A percentile compares a stretch with the other conserved stretches of the same genome.
phyloP scores from a whole-genome alignment of 305 asterid genomes.

The Ilex paraguariensis region DNA sequence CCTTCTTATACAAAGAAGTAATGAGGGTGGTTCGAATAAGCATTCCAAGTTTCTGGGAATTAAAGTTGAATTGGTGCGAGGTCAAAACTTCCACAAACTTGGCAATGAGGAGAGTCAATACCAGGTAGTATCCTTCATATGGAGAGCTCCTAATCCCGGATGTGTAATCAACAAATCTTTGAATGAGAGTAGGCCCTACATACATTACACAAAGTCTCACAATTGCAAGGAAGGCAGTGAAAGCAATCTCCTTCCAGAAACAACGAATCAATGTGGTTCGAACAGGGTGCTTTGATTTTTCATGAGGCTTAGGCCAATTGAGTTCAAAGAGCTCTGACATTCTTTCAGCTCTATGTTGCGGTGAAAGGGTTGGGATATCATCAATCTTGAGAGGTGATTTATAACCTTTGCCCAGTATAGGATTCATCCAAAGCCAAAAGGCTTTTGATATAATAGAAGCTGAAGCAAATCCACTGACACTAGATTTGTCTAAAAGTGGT shows the following conservation, averaged over 20 bases:
- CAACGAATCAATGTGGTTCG: slow-evolving; percentile 1
- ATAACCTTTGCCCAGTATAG: slow-evolving; percentile 67
- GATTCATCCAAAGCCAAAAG: slow-evolving; percentile 90
- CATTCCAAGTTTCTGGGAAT: neutral
- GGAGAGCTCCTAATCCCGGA: neutral
- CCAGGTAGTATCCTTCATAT: neutral
- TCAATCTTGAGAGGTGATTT: slow-evolving; percentile 55
- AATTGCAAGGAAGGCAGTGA: neutral
- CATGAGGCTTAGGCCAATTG: slow-evolving; percentile 85
- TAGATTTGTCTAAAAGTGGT: slow-evolving; percentile 37
- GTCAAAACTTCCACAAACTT: neutral
- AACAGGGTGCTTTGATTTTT: slow-evolving; percentile 38
- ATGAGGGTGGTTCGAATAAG: neutral
- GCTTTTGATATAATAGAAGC: slow-evolving; percentile 68
- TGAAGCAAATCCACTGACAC: slow-evolving; percentile 57
- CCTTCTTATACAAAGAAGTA: slow-evolving; percentile 37
- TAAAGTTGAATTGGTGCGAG: neutral
- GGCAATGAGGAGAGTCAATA: neutral
- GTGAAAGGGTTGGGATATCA: slow-evolving; percentile 80
- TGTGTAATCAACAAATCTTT: neutral
- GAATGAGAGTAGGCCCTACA: neutral
- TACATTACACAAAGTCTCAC: neutral
- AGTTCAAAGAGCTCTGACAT: neutral
- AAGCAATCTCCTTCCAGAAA: slow-evolving; percentile 1
- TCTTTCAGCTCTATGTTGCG: neutral